Conservation (phyloP, 371 early-diverging fungal genomes). For the Mucor saturninus region DNA sequence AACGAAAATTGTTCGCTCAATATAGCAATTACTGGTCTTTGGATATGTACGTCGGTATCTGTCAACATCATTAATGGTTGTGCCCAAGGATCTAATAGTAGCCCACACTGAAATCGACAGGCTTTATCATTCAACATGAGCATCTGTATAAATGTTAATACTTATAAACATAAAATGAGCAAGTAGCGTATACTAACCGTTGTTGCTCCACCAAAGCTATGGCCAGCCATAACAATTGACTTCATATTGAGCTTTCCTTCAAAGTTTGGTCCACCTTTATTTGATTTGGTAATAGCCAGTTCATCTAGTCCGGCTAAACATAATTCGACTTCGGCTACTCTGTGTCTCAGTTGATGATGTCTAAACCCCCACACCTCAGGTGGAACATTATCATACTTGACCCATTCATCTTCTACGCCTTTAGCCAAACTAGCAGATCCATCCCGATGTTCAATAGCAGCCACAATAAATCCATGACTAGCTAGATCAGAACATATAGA, state of each 20-base stretch:
- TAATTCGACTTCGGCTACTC: conserved; percentile 44
- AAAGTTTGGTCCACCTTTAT: conserved; percentile 16
- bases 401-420: conserved; percentile 19
- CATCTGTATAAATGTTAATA: conserved; percentile 12
- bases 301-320: conserved; percentile 17
- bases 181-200: conserved; percentile 16
- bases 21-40: conserved; percentile 45
- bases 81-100: conserved; percentile 56
- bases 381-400: conserved; percentile 22
- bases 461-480: conserved; percentile 55
- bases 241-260: conserved; percentile 46
- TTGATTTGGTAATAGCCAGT: conserved; percentile 3
- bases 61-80: conserved; percentile 34
- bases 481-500: conserved; percentile 56
- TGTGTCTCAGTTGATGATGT: conserved; percentile 39
- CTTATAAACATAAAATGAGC: not conserved
- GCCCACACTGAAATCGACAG: conserved; percentile 38
- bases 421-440: conserved; percentile 42
- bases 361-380: conserved; percentile 36
- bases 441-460: conserved; percentile 62
- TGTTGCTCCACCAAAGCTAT: conserved; percentile 69
- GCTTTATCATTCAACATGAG: conserved; percentile 22
- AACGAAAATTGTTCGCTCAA: conserved; percentile 39
- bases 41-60: conserved; percentile 12
- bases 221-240: conserved; percentile 54